phyloP scores from a whole-genome alignment of 1,139 yeast genomes.

The Pichia sp. region DNA sequence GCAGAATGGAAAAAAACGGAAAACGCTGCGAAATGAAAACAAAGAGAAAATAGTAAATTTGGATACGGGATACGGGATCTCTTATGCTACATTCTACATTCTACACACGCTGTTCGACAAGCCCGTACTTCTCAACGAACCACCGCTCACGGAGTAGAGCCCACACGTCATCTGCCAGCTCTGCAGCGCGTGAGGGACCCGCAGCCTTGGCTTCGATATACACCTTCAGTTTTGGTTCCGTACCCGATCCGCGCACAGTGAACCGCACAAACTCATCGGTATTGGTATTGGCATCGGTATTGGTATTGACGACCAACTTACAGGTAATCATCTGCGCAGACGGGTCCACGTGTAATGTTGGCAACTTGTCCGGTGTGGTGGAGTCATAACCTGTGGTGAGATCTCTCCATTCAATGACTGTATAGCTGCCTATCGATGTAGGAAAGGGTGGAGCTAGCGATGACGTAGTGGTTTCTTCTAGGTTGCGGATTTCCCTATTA shows the following conservation, averaged over 20 bases:
- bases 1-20: no score
- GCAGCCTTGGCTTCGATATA: slow-evolving; percentile 72
- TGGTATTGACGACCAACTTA: slow-evolving; percentile 27
- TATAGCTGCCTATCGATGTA: slow-evolving; percentile 41
- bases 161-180: slow-evolving; percentile 67
- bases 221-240: slow-evolving; percentile 91
- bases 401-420: slow-evolving; percentile 69
- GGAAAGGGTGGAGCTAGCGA: slow-evolving; percentile 12
- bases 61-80: no score
- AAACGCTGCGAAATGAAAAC: no score
- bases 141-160: slow-evolving; percentile 43
- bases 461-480: neutral
- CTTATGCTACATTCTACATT: no score
- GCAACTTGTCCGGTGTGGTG: slow-evolving; percentile 47
- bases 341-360: slow-evolving; percentile 63
- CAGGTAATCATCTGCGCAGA: slow-evolving; percentile 84
- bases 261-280: slow-evolving; percentile 46
- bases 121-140: slow-evolving; percentile 43
- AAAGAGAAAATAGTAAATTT: neutral
- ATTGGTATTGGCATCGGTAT: slow-evolving; percentile 5
- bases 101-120: slow-evolving; percentile 31
- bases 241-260: slow-evolving; percentile 92
- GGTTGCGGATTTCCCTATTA: slow-evolving; percentile 33
- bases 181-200: slow-evolving; percentile 38
- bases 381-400: slow-evolving; percentile 79